Base-by-base conservation (phyloP, 1,139 yeast species). In the Diutina pseudorugosa region DNA sequence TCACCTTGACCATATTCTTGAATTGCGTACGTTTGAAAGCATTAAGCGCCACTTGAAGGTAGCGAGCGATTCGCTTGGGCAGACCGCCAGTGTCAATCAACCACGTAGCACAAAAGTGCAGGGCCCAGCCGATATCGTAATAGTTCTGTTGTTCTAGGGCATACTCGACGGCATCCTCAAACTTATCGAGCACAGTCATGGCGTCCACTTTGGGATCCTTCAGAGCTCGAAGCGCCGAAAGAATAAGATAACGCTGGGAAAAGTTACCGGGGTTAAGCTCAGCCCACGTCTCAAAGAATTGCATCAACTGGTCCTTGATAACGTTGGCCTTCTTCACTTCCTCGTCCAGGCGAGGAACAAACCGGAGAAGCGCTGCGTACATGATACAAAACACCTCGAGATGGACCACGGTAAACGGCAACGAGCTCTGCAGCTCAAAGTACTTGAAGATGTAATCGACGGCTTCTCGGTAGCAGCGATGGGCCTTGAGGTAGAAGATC, bases 51-150 rank as follows among this genome's bases (percentile, higher is more conserved):
- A 45, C 12, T 16, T 45, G 18, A 4, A 45, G 21, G 23, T 27
- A 45, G 5, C 49, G 49, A n/a, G 20, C 20, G 9, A 45, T 27
- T 1, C 49, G 36, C 19, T 25, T 56, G 19, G 62, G 59, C 52
- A 54, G 58, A 51, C 64, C 65, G 2, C 69, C 62, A n/a, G 60
- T 61, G 1, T 55, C 59, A n/a, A 62, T 62, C 14, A 78, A 60
- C 79, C 80, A 78, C 16, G 62, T 63, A 1, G 76, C 80, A 62
- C 82, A 77, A 20, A 73, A 63, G 51, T 73, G 72, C 55, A 71
- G 66, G 4, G 70, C 69, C 57, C 73, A 61, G 0, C 77, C 80
- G 4, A 69, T 70, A 52, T 76, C 80, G 42, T 69, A 65, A 59
- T 67, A 62, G 33, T 66, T 61, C 3, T 68, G 67, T 41, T 62